These are phyloP conservation scores for Eudorina sp. DNA, from an alignment of 139 green algal genomes.

Conservation along the genomic window DNA sequence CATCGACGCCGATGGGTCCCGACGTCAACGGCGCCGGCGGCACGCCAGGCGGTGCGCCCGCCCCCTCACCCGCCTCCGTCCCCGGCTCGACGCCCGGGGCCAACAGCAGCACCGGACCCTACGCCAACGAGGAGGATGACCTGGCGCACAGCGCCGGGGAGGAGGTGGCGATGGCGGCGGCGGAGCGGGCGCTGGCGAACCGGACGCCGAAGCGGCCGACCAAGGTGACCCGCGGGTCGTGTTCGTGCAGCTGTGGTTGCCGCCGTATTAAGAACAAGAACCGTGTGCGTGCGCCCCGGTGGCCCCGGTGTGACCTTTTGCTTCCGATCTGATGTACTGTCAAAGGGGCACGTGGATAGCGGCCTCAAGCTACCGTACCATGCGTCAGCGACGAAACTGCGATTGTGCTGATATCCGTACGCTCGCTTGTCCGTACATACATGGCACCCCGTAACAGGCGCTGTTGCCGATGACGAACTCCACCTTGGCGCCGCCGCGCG, in stretches of 20 bases:
- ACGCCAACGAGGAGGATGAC: constrained; percentile 6
- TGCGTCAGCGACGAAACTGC: too few species aligned
- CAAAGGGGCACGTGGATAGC: too few species aligned
- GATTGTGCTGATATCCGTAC: too few species aligned
- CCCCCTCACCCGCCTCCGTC: background rate
- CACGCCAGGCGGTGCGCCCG: background rate
- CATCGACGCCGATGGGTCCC: background rate
- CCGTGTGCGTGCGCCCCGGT: too few species aligned
- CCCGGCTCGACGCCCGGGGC: background rate
- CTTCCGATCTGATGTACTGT: too few species aligned
- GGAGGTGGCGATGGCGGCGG: constrained; percentile 33
- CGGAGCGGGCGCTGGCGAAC: constrained; percentile 42
- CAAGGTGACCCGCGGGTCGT: background rate
- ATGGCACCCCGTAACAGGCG: background rate
- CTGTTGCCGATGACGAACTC: background rate
- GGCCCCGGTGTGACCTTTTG: too few species aligned
- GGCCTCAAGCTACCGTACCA: too few species aligned
- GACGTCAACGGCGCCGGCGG: background rate
- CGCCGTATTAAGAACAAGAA: too few species aligned
- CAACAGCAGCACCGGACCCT: background rate
- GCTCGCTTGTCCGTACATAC: background rate
- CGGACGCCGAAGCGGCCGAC: constrained; percentile 29
- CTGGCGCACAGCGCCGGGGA: constrained; percentile 1
- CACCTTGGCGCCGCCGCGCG: background rate
- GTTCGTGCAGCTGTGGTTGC: too few species aligned